Evolutionary conservation across 2,329 filamentous ascomycete genomes (phyloP).

Genomic region (Saccharata proteae): DNA sequence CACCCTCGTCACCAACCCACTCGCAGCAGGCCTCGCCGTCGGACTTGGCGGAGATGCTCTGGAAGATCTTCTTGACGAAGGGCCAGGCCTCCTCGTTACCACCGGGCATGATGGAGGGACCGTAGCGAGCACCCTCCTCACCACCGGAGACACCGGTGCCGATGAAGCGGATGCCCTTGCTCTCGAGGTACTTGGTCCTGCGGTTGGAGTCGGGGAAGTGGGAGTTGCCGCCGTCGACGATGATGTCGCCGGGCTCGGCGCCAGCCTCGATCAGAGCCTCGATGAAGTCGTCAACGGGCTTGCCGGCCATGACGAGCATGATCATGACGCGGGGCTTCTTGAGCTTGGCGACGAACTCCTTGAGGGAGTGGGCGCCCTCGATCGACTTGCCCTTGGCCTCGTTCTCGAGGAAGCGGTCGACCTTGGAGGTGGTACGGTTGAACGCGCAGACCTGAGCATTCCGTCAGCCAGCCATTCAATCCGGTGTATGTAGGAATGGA

Average conservation of each 20-base stretch:
- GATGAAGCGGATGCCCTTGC: conserved; percentile 89
- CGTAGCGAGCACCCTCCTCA: conserved; percentile 97
- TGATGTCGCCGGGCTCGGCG: conserved; percentile 57
- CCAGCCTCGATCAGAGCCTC: conserved; percentile 62
- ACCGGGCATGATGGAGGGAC: conserved; percentile 96
- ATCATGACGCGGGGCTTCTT: conserved; percentile 96
- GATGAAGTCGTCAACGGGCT: conserved; percentile 98
- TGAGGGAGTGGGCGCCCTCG: conserved; percentile 72
- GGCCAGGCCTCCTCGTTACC: conserved; percentile 84
- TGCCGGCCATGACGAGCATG: conserved; percentile 97
- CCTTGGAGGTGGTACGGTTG: conserved; percentile 98
- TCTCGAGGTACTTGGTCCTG: conserved; percentile 73
- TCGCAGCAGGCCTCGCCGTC: conserved; percentile 96
- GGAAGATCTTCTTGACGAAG: conserved; percentile 97
- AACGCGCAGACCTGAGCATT: conserved; percentile 94
- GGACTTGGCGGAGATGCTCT: conserved; percentile 93
- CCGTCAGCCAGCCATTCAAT: too few species aligned
- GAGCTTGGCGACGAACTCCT: conserved; percentile 93
- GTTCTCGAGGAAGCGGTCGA: conserved; percentile 86
- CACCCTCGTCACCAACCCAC: conserved; percentile 98
- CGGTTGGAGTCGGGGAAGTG: conserved; percentile 99
- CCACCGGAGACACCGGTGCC: conserved; percentile 96
- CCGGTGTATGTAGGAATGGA: too few species aligned
- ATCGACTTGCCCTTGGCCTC: conserved; percentile 68
- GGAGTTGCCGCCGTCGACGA: conserved; percentile 98